Evolutionary conservation across 495 filamentous ascomycete genomes (phyloP), one percentile per base, ranked within the genome.

Genomic region (Ramalina peruviana): DNA sequence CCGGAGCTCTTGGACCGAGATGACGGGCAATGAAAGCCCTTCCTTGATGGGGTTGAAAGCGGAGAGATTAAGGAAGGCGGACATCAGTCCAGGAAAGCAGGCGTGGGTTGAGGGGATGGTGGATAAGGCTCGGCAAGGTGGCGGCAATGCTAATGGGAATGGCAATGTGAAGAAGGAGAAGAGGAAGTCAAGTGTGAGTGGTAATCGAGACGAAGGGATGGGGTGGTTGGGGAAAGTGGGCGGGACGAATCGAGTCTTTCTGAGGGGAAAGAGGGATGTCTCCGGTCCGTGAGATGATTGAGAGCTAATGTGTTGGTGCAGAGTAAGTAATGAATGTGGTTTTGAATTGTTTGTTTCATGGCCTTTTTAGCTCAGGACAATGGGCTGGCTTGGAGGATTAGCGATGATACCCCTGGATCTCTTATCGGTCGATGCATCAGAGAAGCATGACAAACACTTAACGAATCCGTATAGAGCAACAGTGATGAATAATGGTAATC

Each of bases 51-150:
- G 3, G 71, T 71, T 1, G 72, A 66, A 36, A 67, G 66, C 4
- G 1, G 26, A 37, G 45, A 48, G 16, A n/a, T 37, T 16, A n/a
- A 62, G 66, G 40, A 65, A 68, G 12, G 56, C 65, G 20, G 67
- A 68, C 17, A 73, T 76, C 57, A 71, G 62, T 23, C 69, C 72
- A 0, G 65, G 71, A 23, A 72, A 71, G 48, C 72, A 76, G 60
- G 72, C 72, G 2, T 74, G 72, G 72, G 72, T 63, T 16, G 54
- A 61, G 44, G 53, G 47, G 13, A 55, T 60, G 49, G 26, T 57
- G 15, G 59, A 52, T 25, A 49, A 57, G 25, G 60, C 57, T 23
- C 41, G 48, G 36, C 27, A 47, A 19, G 40, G 49, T 3, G 54
- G 51, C 39, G 40, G 46, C 4, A 49, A 9, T 13, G 54, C 56